Evolutionary conservation across 2,329 filamentous ascomycete species (phyloP).

Genomic region (Penicillium sp.): DNA sequence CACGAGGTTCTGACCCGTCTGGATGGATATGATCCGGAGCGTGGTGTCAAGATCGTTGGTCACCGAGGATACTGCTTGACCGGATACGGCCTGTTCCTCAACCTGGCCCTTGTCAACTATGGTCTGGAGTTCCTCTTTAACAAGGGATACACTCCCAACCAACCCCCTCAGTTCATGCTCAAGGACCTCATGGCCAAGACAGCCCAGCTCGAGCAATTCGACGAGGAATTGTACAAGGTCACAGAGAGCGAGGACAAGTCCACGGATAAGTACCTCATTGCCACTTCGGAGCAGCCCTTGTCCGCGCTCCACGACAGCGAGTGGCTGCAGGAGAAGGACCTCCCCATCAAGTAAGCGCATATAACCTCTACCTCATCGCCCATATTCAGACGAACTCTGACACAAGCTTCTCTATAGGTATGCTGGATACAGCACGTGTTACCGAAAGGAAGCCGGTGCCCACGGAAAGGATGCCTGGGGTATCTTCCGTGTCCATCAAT

Average conservation of each 20-base stretch:
- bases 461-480: slow-evolving; percentile 96
- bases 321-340: slow-evolving; percentile 81
- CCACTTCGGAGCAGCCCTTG: slow-evolving; percentile 92
- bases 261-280: slow-evolving; percentile 82
- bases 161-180: slow-evolving; percentile 92
- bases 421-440: slow-evolving; percentile 91
- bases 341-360: slow-evolving; percentile 75
- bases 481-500: slow-evolving; percentile 97
- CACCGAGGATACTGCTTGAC: slow-evolving; percentile 93
- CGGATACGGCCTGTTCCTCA: slow-evolving; percentile 86
- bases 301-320: slow-evolving; percentile 91
- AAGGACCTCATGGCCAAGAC: slow-evolving; percentile 98
- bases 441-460: slow-evolving; percentile 90
- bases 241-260: slow-evolving; percentile 78
- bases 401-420: slow-evolving; percentile 50
- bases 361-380: not conserved
- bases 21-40: slow-evolving; percentile 89
- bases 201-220: slow-evolving; percentile 93
- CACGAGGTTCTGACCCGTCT: slow-evolving; percentile 89
- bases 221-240: slow-evolving; percentile 98
- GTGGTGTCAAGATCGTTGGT: slow-evolving; percentile 90
- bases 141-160: slow-evolving; percentile 79
- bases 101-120: slow-evolving; percentile 93
- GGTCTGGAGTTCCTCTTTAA: slow-evolving; percentile 84
- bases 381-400: slow-evolving; percentile 16